Conservation (phyloP, 257 asterid species). For the Lithospermum erythrorhizon region DNA sequence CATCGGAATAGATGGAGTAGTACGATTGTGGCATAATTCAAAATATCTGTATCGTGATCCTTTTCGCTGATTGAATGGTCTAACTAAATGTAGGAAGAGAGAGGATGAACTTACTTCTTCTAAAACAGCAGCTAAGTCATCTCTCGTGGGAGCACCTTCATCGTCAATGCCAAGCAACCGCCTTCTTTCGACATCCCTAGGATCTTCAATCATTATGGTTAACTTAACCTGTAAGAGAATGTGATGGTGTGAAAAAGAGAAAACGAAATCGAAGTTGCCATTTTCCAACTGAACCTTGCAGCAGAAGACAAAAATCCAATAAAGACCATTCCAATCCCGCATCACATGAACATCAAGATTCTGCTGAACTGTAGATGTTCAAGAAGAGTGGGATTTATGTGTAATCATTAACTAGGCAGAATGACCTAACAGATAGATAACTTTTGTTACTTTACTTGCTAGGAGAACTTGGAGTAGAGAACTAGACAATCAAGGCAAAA, state of each 20-base stretch:
- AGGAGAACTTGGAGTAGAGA: too few species aligned
- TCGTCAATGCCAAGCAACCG: slow-evolving; percentile 92
- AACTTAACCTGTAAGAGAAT: slow-evolving; percentile 50
- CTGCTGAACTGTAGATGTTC: too few species aligned
- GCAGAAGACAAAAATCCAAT: too few species aligned
- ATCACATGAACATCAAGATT: too few species aligned
- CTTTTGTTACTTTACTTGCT: too few species aligned
- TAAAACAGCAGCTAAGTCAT: slow-evolving; percentile 66
- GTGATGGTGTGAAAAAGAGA: slow-evolving; percentile 2
- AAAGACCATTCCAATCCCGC: too few species aligned
- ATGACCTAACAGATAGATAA: too few species aligned
- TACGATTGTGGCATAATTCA: neutral
- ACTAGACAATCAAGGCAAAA: too few species aligned
- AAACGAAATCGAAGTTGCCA: neutral
- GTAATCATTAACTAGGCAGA: too few species aligned
- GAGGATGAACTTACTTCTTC: slow-evolving; percentile 48
- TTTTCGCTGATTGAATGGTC: neutral
- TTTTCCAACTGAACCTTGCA: neutral
- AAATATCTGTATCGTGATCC: neutral
- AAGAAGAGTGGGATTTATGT: too few species aligned
- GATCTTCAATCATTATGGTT: slow-evolving; percentile 87
- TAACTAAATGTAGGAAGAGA: neutral
- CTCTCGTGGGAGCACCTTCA: slow-evolving; percentile 88
- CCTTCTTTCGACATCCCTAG: slow-evolving; percentile 86
- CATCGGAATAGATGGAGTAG: neutral